Conservation (phyloP, 2,329 filamentous ascomycete species). For the Apiospora malaysiana region DNA sequence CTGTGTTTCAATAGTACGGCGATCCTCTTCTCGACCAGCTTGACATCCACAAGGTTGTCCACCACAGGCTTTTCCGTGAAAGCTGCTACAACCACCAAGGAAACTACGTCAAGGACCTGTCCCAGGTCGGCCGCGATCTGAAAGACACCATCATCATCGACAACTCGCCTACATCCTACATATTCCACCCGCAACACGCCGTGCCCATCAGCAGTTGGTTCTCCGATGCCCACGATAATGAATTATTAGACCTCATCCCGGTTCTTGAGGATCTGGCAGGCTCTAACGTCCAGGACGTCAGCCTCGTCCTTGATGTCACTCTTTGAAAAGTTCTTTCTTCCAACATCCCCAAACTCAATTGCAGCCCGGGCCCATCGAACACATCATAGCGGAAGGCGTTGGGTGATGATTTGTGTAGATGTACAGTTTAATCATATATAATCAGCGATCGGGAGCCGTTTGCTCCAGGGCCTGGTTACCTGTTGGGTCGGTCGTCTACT, state of each 20-base stretch:
- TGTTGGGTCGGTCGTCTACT: neutral
- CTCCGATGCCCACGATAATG: constrained; percentile 98
- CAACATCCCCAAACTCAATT: constrained; percentile 33
- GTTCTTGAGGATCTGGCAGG: constrained; percentile 96
- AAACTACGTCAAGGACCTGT: constrained; percentile 99
- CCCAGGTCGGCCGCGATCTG: constrained; percentile 92
- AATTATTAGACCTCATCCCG: constrained; percentile 94
- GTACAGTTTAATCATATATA: constrained; percentile 60
- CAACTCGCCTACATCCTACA: constrained; percentile 98
- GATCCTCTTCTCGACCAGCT: constrained; percentile 95
- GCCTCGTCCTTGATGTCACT: constrained; percentile 93
- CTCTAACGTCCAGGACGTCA: constrained; percentile 90
- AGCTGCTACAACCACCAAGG: constrained; percentile 99
- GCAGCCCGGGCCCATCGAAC: constrained; percentile 34
- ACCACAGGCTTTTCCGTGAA: constrained; percentile 95
- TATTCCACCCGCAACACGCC: constrained; percentile 98
- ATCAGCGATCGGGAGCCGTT: constrained; percentile 23
- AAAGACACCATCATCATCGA: constrained; percentile 99
- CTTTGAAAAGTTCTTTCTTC: constrained; percentile 55
- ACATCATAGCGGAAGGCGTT: constrained; percentile 63
- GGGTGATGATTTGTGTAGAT: constrained; percentile 56
- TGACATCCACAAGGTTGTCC: constrained; percentile 95
- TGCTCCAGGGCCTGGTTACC: neutral
- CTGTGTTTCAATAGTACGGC: constrained; percentile 70
- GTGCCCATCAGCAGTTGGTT: constrained; percentile 99